Evolutionary conservation across 495 filamentous ascomycete species (phyloP), one percentile per base, ranked within the genome.

Genomic region (Trichocladium uniseriatum): DNA sequence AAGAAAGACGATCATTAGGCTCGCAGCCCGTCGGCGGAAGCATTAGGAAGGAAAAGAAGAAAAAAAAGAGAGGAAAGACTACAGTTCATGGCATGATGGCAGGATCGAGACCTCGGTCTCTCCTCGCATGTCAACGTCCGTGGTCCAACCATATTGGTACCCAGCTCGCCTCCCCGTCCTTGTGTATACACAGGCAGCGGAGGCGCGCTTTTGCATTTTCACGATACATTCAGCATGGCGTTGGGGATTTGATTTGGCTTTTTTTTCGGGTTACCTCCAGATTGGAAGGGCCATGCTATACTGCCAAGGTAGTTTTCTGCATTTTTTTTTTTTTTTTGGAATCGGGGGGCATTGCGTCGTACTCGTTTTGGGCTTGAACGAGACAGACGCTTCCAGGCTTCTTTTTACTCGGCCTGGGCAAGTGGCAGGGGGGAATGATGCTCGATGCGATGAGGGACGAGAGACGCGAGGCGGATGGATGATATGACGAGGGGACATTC

Each of bases 141-240:
- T 18, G 21, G 16, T 20, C 6, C 19, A 43, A 39, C 47, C 4
- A 15, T 13, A 5, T 38, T 18, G 37, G n/a, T n/a, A n/a, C n/a
- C n/a, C n/a, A n/a, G n/a, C n/a, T n/a, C n/a, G n/a, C n/a, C n/a
- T n/a, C n/a, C n/a, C n/a, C n/a, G n/a, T n/a, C 37, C 15, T 18
- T 10, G 7, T 32, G 7, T 32, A 32, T 38, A 2, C 14, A 38
- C 19, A 21, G 31, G 20, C 38, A 1, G 31, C 38, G 16, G 38
- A 28, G 47, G 47, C 32, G 13, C 29, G 45, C 15, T 38, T 46
- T 54, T 52, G 48, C 51, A 52, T 54, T 58, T 58, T 45, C 34
- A 51, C 36, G 27, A 21, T 27, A 41, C 43, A 48, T 53, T 48
- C 50, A 60, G 57, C 57, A 60, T 43, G 57, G 57, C 53, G 57